phyloP scores from a whole-genome alignment of 2,329 filamentous ascomycete genomes.

The Aspergillus pseudoviridinutans region DNA sequence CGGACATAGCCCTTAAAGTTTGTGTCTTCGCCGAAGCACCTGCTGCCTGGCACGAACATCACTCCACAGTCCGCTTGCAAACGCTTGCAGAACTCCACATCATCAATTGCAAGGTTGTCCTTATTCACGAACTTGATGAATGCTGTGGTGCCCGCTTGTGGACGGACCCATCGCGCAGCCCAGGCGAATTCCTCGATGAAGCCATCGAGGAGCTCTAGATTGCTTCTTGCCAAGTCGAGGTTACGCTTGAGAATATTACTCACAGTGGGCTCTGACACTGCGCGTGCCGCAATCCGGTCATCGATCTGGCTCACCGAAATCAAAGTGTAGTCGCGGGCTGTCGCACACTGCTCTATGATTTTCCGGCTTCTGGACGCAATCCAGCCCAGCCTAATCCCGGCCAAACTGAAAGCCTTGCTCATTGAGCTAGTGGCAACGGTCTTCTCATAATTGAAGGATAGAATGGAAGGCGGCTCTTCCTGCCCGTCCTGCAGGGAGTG shows the following conservation, averaged over 20 bases:
- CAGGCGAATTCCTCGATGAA: slow-evolving; percentile 60
- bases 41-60: slow-evolving; percentile 67
- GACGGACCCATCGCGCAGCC: slow-evolving; percentile 62
- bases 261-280: slow-evolving; percentile 59
- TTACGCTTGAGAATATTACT: slow-evolving; percentile 57
- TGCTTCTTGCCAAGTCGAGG: slow-evolving; percentile 59
- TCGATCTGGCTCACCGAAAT: slow-evolving; percentile 75
- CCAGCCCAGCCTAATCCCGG: slow-evolving; percentile 76
- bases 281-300: slow-evolving; percentile 67
- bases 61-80: slow-evolving; percentile 65
- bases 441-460: slow-evolving; percentile 64
- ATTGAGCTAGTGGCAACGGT: slow-evolving; percentile 70
- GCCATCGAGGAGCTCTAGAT: slow-evolving; percentile 56
- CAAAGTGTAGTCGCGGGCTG: slow-evolving; percentile 70
- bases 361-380: slow-evolving; percentile 58
- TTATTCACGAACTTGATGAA: slow-evolving; percentile 62
- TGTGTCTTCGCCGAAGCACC: slow-evolving; percentile 62
- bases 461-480: slow-evolving; percentile 59
- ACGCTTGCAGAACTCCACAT: slow-evolving; percentile 63
- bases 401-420: slow-evolving; percentile 75
- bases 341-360: slow-evolving; percentile 59
- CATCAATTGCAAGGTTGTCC: slow-evolving; percentile 60
- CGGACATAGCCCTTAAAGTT: slow-evolving; percentile 71
- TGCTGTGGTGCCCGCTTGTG: slow-evolving; percentile 71
- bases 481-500: slow-evolving; percentile 53